Evolutionary conservation across 2,329 filamentous ascomycete genomes (phyloP).

Genomic region (Cadophora malorum): DNA sequence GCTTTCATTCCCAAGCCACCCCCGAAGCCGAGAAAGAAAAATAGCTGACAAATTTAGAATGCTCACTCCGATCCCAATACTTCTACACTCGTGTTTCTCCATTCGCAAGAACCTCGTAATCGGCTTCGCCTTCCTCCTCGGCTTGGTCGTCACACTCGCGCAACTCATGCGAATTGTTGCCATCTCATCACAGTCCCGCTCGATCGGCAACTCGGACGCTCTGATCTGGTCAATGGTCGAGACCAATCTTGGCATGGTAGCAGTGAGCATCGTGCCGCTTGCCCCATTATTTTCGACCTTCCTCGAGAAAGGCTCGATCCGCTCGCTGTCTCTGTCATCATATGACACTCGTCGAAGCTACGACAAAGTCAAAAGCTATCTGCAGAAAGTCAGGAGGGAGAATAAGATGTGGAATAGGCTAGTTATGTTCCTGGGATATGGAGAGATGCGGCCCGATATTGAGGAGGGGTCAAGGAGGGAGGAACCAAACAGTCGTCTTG

Average conservation of each 20-base stretch:
- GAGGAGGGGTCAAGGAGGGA: conserved; percentile 1
- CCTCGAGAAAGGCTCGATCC: conserved; percentile 39
- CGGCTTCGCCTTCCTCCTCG: conserved; percentile 52
- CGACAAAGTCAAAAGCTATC: conserved; percentile 17
- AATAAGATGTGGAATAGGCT: conserved; percentile 21
- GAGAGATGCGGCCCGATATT: conserved; percentile 13
- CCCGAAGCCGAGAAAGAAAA: neutral
- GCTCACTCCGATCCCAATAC: conserved; percentile 51
- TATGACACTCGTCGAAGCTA: conserved; percentile 19
- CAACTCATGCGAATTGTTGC: conserved; percentile 58
- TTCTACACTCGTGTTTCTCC: conserved; percentile 49
- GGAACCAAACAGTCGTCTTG: conserved; percentile 6
- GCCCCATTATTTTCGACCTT: conserved; percentile 50
- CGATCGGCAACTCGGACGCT: conserved; percentile 51
- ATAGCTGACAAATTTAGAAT: conserved; percentile 43
- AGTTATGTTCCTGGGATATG: conserved; percentile 19
- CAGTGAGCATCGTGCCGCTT: conserved; percentile 52
- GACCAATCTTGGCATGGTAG: conserved; percentile 52
- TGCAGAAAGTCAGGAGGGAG: conserved; percentile 8
- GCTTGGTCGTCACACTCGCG: conserved; percentile 57
- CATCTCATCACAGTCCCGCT: conserved; percentile 52
- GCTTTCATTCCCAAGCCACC: neutral
- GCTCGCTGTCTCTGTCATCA: neutral
- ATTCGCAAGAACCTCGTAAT: conserved; percentile 52
- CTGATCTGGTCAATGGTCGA: conserved; percentile 56